Conservation (phyloP, 305 asterid genomes). For the Plantago rigida region DNA sequence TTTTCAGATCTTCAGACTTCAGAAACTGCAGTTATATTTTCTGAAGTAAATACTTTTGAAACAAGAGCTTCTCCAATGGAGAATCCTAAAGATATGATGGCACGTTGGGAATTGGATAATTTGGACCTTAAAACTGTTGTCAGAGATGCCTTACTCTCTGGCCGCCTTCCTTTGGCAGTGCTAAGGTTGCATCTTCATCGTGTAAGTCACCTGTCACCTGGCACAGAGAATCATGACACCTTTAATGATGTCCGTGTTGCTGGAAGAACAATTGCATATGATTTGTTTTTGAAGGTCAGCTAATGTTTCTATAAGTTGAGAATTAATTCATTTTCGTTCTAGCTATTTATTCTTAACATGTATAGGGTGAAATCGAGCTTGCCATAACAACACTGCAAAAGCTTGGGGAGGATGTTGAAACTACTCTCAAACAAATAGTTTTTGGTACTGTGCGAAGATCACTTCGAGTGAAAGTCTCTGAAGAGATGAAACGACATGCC, state of each 20-base stretch:
- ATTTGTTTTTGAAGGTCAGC: constrained; percentile 77
- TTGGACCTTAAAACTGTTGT: constrained; percentile 75
- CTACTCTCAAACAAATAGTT: constrained; percentile 62
- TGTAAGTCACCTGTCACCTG: constrained; percentile 44
- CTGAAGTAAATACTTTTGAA: constrained; percentile 45
- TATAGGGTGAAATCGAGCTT: constrained; percentile 84
- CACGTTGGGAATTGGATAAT: constrained; percentile 83
- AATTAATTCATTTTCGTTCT: constrained; percentile 22
- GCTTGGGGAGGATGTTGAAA: constrained; percentile 93
- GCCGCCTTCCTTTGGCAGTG: constrained; percentile 96
- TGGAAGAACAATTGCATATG: constrained; percentile 86
- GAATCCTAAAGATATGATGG: constrained; percentile 88
- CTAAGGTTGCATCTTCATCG: constrained; percentile 84
- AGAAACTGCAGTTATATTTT: constrained; percentile 38
- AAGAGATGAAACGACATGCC: constrained; percentile 60
- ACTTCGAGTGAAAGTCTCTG: constrained; percentile 66
- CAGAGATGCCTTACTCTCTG: constrained; percentile 80
- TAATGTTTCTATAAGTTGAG: constrained; percentile 26
- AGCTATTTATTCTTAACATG: constrained; percentile 25
- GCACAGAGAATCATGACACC: constrained; percentile 59
- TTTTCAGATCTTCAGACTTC: constrained; percentile 32
- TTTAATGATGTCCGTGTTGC: constrained; percentile 75
- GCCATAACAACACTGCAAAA: constrained; percentile 82
- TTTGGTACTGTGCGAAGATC: constrained; percentile 92
- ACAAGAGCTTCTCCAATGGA: constrained; percentile 42